These are phyloP conservation scores for Immersiella caudata DNA, from an alignment of 495 filamentous ascomycete species.

Conservation along the genomic window DNA sequence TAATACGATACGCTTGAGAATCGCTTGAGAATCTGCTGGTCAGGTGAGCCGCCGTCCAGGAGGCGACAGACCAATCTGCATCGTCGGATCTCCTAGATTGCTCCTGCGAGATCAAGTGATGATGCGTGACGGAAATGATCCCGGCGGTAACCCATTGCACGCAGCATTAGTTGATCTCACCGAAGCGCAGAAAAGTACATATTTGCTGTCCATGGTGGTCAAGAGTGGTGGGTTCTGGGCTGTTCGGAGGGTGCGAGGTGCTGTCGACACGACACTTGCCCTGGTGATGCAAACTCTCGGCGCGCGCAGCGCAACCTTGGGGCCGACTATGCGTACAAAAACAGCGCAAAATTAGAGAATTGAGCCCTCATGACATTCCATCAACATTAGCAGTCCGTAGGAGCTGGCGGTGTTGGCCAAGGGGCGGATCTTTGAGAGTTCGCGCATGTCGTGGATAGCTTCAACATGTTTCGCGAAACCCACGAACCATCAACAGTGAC, in stretches of 20 bases:
- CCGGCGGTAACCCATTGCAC: neutral
- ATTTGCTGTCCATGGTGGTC: neutral
- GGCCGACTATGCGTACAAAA: neutral
- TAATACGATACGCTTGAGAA: too few relatives aligned
- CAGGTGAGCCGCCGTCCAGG: neutral
- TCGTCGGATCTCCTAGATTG: neutral
- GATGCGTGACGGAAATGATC: neutral
- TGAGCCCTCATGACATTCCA: neutral
- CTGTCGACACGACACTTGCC: neutral
- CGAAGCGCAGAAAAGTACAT: neutral
- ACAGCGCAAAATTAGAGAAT: neutral
- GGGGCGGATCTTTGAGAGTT: conserved; percentile 16
- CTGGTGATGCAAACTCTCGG: neutral
- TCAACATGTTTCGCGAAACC: conserved; percentile 31
- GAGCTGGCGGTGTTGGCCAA: neutral
- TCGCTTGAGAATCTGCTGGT: neutral
- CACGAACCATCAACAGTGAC: conserved; percentile 31
- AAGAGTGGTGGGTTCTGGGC: neutral
- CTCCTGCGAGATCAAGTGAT: neutral
- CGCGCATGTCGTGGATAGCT: conserved; percentile 45
- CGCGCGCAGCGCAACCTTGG: neutral
- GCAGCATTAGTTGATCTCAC: neutral
- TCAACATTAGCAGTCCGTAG: neutral
- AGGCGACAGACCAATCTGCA: neutral
- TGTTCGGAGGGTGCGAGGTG: neutral